Evolutionary conservation across 805 yeast species (phyloP), one percentile per base, ranked within the genome.

Genomic region (Metschnikowia shivogae): DNA sequence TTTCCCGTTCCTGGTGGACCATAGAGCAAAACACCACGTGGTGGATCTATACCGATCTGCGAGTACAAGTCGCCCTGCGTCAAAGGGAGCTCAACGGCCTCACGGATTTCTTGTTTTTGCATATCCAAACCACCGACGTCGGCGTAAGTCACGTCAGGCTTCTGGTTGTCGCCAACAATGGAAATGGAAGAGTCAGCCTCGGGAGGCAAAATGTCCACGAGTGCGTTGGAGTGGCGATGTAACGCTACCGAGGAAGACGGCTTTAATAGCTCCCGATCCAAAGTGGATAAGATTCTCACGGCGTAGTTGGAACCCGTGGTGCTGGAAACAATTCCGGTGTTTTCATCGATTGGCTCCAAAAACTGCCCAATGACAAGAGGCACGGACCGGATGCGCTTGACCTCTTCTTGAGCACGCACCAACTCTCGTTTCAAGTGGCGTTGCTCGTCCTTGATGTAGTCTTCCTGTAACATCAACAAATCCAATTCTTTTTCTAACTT

Each of bases 1-100:
- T 93, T 93, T 60, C 99, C 99, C 1, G 99, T 93, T 64, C 99
- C 99, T 39, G 99, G 99, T 9, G 99, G 98, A n/a, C 99, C 99
- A 68, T 93, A 93, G 49, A 93, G 74, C 56, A 93, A 70, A 27
- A 93, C 99, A 59, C 99, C 99, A 56, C 98, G 82, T 52, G 99
- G 99, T 14, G 99, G 99, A 60, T 93, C 98, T 54, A 93, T 90
- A 70, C 99, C 99, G 61, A 93, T 93, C 68, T 93, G 98, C 61
- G 88, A 86, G 70, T 93, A 93, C 54, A 95, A 74, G 59, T 95
- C 99, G 32, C 93, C 95, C 64, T 93, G 98, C 12, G 96, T 86
- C 59, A 93, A 77, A 10, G 99, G 99, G 57, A 93, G 76, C 67
- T 93, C 99, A 12, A 93, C 98, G 2, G 99, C 99, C 70, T 93